Conservation (phyloP, 2,329 filamentous ascomycete species). For the Chaetomiaceae sp. region DNA sequence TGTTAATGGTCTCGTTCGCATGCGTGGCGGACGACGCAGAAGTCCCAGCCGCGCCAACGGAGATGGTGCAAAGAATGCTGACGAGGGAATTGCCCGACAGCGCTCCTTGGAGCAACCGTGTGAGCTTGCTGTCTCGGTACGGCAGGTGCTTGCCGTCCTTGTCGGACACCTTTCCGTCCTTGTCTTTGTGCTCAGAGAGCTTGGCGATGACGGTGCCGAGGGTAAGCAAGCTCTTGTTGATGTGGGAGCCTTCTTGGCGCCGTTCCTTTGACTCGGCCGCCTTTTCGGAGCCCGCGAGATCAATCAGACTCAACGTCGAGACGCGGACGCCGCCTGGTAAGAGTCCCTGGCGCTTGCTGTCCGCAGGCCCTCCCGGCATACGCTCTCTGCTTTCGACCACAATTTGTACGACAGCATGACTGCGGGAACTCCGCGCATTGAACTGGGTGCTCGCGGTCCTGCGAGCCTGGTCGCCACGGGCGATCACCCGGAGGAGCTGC, state of each 20-base stretch:
- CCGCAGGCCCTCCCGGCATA: conserved; percentile 52
- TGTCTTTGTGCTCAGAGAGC: conserved; percentile 85
- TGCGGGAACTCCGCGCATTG: conserved; percentile 92
- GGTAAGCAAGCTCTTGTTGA: conserved; percentile 96
- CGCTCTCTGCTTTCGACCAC: conserved; percentile 95
- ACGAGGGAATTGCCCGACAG: conserved; percentile 90
- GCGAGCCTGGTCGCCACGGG: conserved; percentile 84
- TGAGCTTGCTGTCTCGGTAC: conserved; percentile 96
- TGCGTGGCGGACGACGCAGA: conserved; percentile 67
- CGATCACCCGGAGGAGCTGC: conserved; percentile 89
- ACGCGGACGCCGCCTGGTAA: conserved; percentile 87
- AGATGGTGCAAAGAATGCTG: conserved; percentile 95
- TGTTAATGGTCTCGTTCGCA: conserved; percentile 86
- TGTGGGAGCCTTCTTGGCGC: conserved; percentile 90
- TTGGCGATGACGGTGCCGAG: conserved; percentile 91
- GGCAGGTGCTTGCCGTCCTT: conserved; percentile 90
- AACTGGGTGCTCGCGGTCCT: conserved; percentile 93
- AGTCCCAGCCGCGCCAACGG: conserved; percentile 73
- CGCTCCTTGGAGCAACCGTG: conserved; percentile 83
- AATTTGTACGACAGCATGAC: conserved; percentile 97
- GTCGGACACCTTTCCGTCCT: conserved; percentile 64
- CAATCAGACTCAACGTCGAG: conserved; percentile 90
- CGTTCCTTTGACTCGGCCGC: conserved; percentile 94
- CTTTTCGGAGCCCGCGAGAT: conserved; percentile 92
- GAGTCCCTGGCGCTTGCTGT: conserved; percentile 64